Evolutionary conservation across 257 asterid genomes (phyloP), one percentile per base, ranked within the genome.

Genomic region (Solanum habrochaites): DNA sequence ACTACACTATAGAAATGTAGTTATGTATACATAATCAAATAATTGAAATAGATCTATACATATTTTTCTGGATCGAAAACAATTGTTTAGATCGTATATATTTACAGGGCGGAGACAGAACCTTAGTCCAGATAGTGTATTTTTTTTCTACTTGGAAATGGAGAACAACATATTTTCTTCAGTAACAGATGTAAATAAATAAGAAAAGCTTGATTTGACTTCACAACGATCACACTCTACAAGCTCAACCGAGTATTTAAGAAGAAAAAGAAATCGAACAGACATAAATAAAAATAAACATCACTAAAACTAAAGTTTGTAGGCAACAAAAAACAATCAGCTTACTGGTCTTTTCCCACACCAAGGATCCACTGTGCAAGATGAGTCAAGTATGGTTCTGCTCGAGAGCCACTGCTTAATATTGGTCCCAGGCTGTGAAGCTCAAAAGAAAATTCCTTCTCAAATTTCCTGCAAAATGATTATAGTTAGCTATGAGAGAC

Each of bases 291-390:
- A 77, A 39, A 25, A n/a, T 4, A 43, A 25, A 47, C 7, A 80
- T 47, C 10, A 16, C 42, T 47, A 80, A 47, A 80, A 47, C 5
- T 45, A 25, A 25, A 25, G 83, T 25, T 27, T 78, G 83, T 45
- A 25, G 39, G 9, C 83, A 78, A 66, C 35, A 32, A 83, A 83
- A 29, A 75, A 20, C 64, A 56, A 31, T 85, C 72, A 88, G 83
- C 90, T 85, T 88, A 86, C 90, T 90, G 94, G 88, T 94, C 98
- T 90, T 91, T 91, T 67, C 98, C 99, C 35, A 91, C 97, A n/a
- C 99, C 99, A 85, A 96, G 98, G 88, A 97, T 97, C 99, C 95
- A 95, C 88, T 95, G 99, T 9, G 99, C 99, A 42, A 97, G 98
- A 89, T 97, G 99, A 89, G 99, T 96, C 88, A 97, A 83, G 91